A percentile compares a stretch with the other conserved stretches of the same genome.
phyloP scores from a whole-genome alignment of 345 rosid species.

The Capsella bursapastoris region DNA sequence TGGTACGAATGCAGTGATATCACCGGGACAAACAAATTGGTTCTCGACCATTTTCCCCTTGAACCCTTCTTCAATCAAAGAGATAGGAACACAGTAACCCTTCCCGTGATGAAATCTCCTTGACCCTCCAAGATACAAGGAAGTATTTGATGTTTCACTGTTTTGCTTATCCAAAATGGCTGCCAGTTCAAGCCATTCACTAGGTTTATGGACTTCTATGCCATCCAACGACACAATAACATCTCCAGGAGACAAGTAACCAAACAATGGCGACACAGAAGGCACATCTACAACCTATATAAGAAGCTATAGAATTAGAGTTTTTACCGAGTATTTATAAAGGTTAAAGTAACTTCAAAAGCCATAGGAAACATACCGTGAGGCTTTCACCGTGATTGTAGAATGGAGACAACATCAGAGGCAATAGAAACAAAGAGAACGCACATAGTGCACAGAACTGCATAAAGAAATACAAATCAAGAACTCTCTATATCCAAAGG shows the following conservation, averaged over 20 bases:
- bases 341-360: neutral
- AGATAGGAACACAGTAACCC: slow-evolving; percentile 75
- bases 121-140: slow-evolving; percentile 44
- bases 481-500: neutral
- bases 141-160: slow-evolving; percentile 46
- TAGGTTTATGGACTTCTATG: slow-evolving; percentile 50
- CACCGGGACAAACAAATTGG: slow-evolving; percentile 58
- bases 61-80: slow-evolving; percentile 55
- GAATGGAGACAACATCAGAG: slow-evolving; percentile 62
- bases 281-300: slow-evolving; percentile 74
- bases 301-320: slow-evolving; percentile 20
- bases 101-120: slow-evolving; percentile 47
- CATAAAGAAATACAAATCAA: slow-evolving; percentile 17
- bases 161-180: slow-evolving; percentile 50
- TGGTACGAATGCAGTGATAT: slow-evolving; percentile 57
- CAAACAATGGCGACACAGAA: slow-evolving; percentile 64
- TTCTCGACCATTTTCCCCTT: slow-evolving; percentile 46
- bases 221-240: slow-evolving; percentile 76
- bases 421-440: slow-evolving; percentile 59
- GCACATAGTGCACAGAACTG: slow-evolving; percentile 78
- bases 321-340: neutral
- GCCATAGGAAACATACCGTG: slow-evolving; percentile 42
- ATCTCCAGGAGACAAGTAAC: slow-evolving; percentile 81
- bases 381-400: slow-evolving; percentile 65
- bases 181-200: slow-evolving; percentile 68